phyloP scores from a whole-genome alignment of 228 moss, liverwort and hornwort species.

The Sphagnum fallax region DNA sequence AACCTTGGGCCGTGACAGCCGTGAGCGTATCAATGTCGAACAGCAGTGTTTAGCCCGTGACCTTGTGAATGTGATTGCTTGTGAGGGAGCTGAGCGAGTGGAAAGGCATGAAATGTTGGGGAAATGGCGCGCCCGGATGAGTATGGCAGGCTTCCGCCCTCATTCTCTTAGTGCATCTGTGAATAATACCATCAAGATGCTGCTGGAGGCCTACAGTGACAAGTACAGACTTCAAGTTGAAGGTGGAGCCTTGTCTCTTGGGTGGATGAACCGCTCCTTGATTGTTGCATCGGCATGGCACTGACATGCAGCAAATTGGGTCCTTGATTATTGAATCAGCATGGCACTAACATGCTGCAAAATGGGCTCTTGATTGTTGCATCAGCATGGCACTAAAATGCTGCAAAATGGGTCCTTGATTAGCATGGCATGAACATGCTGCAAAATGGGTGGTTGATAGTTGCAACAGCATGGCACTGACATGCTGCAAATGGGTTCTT shows the following conservation, averaged over 20 bases:
- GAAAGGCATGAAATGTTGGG: constrained; percentile 73
- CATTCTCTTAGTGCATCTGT: constrained; percentile 47
- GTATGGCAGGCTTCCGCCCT: constrained; percentile 63
- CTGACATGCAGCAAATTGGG: background rate
- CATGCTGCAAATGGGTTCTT: no score
- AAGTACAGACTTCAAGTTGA: constrained; percentile 47
- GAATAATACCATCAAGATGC: constrained; percentile 43
- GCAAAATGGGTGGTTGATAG: no score
- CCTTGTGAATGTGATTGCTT: constrained; percentile 74
- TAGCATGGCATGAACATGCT: no score
- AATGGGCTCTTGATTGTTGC: no score
- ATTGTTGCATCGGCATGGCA: constrained; percentile 57
- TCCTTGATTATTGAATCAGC: no score
- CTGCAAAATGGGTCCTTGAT: no score
- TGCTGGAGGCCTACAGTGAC: constrained; percentile 51
- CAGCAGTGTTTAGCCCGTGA: constrained; percentile 77
- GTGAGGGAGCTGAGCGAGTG: constrained; percentile 62
- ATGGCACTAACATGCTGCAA: no score
- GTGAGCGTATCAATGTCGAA: constrained; percentile 71
- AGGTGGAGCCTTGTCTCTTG: constrained; percentile 38
- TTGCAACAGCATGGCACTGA: no score
- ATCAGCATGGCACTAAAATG: no score
- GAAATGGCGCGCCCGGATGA: constrained; percentile 68
- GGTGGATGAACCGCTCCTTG: constrained; percentile 37
- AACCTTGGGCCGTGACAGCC: constrained; percentile 54